These are phyloP conservation scores for Linum usitatissimum DNA, from an alignment of 345 rosid species.

Conservation along the genomic window DNA sequence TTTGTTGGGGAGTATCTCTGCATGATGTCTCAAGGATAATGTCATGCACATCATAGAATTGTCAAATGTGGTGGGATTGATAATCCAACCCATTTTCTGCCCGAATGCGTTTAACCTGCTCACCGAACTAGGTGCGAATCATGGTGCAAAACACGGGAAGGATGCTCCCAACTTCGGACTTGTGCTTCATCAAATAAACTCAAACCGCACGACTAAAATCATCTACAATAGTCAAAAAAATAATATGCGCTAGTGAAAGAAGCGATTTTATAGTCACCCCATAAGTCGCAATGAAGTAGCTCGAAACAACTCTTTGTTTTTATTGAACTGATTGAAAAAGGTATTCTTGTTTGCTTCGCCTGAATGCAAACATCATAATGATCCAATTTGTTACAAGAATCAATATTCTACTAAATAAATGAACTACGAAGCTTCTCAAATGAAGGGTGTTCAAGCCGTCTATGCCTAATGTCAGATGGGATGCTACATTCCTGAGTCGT, in stretches of 20 bases:
- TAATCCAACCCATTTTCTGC: background rate
- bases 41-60: too few species aligned
- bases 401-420: background rate
- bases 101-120: background rate
- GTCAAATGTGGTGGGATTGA: too few species aligned
- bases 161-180: background rate
- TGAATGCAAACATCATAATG: constrained; percentile 6
- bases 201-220: constrained; percentile 8
- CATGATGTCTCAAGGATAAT: too few species aligned
- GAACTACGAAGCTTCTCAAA: background rate
- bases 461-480: too few species aligned
- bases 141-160: background rate
- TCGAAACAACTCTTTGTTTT: background rate
- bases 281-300: constrained; percentile 11
- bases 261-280: background rate
- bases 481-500: too few species aligned
- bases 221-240: constrained; percentile 4
- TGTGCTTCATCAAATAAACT: background rate
- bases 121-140: background rate
- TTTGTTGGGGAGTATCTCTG: too few species aligned
- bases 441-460: background rate
- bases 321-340: background rate
- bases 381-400: background rate
- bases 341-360: constrained; percentile 1
- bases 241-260: background rate